Evolutionary conservation across 495 filamentous ascomycete genomes (phyloP).

Genomic region (Penicillium alfredii): DNA sequence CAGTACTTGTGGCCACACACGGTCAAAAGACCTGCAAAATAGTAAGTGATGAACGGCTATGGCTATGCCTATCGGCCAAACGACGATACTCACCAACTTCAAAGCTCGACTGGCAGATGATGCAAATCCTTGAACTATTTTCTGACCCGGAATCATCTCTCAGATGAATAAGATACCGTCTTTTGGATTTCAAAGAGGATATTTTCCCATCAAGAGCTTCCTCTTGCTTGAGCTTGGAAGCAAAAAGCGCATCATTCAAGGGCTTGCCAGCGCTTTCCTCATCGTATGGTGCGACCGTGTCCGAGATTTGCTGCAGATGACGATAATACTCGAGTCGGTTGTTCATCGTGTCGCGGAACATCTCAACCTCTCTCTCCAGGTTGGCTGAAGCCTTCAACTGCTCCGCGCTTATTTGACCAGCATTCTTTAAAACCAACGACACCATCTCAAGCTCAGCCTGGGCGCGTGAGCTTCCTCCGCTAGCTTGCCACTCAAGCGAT

Average conservation of each 20-base stretch:
- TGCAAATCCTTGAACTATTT: constrained; percentile 56
- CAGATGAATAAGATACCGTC: constrained; percentile 62
- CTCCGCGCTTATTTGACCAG: constrained; percentile 54
- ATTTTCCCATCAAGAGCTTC: constrained; percentile 47
- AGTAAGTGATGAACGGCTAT: neutral
- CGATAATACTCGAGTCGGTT: constrained; percentile 79
- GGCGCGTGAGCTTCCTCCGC: constrained; percentile 57
- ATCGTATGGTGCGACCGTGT: constrained; percentile 71
- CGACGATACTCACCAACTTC: constrained; percentile 59
- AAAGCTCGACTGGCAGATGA: constrained; percentile 73
- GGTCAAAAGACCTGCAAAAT: constrained; percentile 57
- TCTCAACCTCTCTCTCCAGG: constrained; percentile 67
- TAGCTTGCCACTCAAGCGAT: constrained; percentile 55
- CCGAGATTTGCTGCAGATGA: constrained; percentile 82
- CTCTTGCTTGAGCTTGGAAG: constrained; percentile 40
- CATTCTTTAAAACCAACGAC: constrained; percentile 46
- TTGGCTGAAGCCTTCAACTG: constrained; percentile 57
- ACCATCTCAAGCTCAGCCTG: constrained; percentile 58
- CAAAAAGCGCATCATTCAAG: constrained; percentile 33
- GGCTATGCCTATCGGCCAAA: too few species aligned
- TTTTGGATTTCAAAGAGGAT: constrained; percentile 57
- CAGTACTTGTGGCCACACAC: constrained; percentile 89
- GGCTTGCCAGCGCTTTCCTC: constrained; percentile 45
- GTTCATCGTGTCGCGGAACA: constrained; percentile 74
- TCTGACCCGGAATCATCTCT: constrained; percentile 52